Percentiles rank a stretch among this genome's conserved stretches.
Conservation (phyloP, 768 basidiomycete genomes). For the Saitozyma sp. region DNA sequence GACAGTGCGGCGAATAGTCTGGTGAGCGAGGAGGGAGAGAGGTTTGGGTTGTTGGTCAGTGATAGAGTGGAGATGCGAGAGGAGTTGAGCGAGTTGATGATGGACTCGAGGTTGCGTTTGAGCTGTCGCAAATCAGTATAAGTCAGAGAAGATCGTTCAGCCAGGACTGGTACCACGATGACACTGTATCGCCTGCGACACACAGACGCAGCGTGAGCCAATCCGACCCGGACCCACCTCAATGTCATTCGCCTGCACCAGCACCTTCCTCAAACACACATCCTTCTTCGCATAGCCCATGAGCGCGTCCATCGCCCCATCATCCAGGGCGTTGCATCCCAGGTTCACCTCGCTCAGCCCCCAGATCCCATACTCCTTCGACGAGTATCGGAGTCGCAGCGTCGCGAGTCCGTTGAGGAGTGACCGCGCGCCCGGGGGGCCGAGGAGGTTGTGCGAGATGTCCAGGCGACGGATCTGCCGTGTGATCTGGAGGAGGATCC, state of each 20-base stretch:
- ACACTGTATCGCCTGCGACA: too few species aligned
- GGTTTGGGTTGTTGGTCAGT: constrained; percentile 30
- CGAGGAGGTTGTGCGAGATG: constrained; percentile 45
- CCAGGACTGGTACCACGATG: too few species aligned
- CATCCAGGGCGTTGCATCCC: constrained; percentile 28
- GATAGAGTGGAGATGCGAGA: constrained; percentile 26
- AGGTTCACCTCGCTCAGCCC: constrained; percentile 41
- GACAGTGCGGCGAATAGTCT: constrained; percentile 17
- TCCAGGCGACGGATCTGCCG: constrained; percentile 36
- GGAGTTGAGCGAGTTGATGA: constrained; percentile 32
- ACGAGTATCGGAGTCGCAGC: constrained; percentile 28
- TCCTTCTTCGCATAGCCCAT: constrained; percentile 45
- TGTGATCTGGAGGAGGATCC: constrained; percentile 32
- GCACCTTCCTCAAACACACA: constrained; percentile 21
- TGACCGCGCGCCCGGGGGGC: constrained; percentile 22
- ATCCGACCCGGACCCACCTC: constrained; percentile 14
- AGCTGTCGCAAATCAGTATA: constrained; percentile 12
- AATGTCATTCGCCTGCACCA: constrained; percentile 37
- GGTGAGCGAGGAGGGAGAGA: constrained; percentile 9
- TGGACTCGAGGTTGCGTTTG: constrained; percentile 16
- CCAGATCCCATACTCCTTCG: constrained; percentile 25
- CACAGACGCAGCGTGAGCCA: background rate
- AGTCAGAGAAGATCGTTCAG: background rate
- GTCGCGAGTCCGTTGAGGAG: constrained; percentile 35
- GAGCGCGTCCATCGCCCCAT: constrained; percentile 29